Base-by-base conservation (phyloP, 495 filamentous ascomycete genomes). In the Aspergillus funiculosus region DNA sequence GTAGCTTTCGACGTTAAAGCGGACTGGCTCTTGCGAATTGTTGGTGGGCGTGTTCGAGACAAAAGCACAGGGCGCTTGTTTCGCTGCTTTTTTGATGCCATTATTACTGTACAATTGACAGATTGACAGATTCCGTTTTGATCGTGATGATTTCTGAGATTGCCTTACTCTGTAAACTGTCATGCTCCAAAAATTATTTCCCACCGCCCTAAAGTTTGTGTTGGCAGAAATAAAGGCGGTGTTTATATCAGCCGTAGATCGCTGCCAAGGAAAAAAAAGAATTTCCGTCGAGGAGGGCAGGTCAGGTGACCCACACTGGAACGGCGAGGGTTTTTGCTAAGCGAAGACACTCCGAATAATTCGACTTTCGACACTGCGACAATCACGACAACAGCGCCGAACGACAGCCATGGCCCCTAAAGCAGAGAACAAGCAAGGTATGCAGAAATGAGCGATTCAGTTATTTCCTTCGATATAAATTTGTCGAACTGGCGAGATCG, bases 1-100 rank as follows among this genome's bases (percentile, higher is more conserved):
- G 86, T 89, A 20, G 81, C 78, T 57, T 86, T 88, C 35, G 89
- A 80, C 11, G 90, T 89, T 28, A 95, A 77, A n/a, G 73, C 63
- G 34, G 71, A 57, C 14, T 74, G 69, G 43, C 76, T 77, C 4
- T 71, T 60, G 44, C 62, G 67, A 50, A 58, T 52, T 39, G 60
- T 70, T 26, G 82, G 84, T 27, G 87, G 87, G 6, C 89, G 83
- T 4, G 82, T 80, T 28, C 74, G 75, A 11, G 84, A 77, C n/a
- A 92, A 69, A 22, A 74, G 67, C 48, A 74, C 76, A 25, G 68
- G 59, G 22, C 54, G 58, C 50, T 62, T 70, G 29, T 61, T 57
- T 19, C 56, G 58, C 31, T 54, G 47, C 27, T 58, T 66, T 45
- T 64, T 75, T 15, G 52, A 40, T 17, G 59, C 53, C 72, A 77